Conservation (phyloP, 2,329 filamentous ascomycete genomes). For the Xylaria polymorpha region DNA sequence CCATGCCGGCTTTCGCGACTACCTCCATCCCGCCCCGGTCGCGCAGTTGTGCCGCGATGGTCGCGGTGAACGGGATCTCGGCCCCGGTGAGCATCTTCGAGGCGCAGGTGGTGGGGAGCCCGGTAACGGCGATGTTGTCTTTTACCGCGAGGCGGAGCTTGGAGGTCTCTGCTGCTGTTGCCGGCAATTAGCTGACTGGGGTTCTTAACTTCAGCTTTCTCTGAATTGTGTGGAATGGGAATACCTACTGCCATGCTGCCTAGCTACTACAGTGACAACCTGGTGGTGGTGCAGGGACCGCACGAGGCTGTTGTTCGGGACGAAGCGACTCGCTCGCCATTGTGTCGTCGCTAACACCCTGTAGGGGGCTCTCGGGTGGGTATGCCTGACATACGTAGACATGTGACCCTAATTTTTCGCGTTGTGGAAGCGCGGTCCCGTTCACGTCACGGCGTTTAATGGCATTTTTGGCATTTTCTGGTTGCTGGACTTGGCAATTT, state of each 20-base stretch:
- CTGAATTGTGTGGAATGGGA: background rate
- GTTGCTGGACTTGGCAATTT: background rate
- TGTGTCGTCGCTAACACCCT: constrained; percentile 44
- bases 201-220: no score
- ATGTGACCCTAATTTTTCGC: constrained; percentile 46
- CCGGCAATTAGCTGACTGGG: background rate
- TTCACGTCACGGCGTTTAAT: constrained; percentile 2
- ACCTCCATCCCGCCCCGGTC: constrained; percentile 72
- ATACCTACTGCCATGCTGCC: constrained; percentile 21
- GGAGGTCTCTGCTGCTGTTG: background rate
- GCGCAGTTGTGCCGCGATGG: constrained; percentile 77
- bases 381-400: constrained; percentile 51
- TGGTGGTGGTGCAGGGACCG: constrained; percentile 36
- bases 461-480: constrained; percentile 19
- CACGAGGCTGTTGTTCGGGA: constrained; percentile 2
- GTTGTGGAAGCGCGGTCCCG: constrained; percentile 25
- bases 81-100: constrained; percentile 79
- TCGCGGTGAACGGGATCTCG: constrained; percentile 82
- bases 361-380: constrained; percentile 45
- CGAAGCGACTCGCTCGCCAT: constrained; percentile 36
- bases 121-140: constrained; percentile 78
- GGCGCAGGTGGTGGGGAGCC: constrained; percentile 82
- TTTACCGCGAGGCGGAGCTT: constrained; percentile 69
- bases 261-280: constrained; percentile 24
- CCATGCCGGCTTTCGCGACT: constrained; percentile 88